Evolutionary conservation across 2,329 filamentous ascomycete genomes (phyloP), one percentile per base, ranked within the genome.

Genomic region (Cladorrhinum sp.): DNA sequence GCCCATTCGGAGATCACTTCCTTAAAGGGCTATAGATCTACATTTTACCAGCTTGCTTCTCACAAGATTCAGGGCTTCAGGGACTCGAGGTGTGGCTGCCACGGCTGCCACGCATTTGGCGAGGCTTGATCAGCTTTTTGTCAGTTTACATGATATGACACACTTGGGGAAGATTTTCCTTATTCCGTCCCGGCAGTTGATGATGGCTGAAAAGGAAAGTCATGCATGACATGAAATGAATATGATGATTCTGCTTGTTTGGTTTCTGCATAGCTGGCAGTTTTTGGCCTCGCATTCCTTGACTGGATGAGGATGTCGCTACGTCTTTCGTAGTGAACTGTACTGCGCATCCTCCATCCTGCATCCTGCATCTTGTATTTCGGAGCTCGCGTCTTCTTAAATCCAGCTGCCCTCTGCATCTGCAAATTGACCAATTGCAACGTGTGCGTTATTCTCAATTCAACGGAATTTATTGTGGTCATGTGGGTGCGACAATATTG

Each of bases 131-230:
- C 41, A 45, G 41, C 41, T 45, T 45, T 45, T 18, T 45, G 41
- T 45, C 16, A 45, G 41, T 22, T 12, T 45, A 13, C 6, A 18
- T 45, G 8, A 29, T 4, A 3, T 36, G 32, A 36, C 32, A 36
- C 9, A 38, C 10, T 55, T 50, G 18, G 29, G 18, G 8, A 12
- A n/a, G 2, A 22, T 18, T 56, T 56, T 24, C 38, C 25, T 56
- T 36, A 29, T 56, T 56, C n/a, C 16, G 16, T 55, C 24, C 38
- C 32, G 52, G 52, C 52, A 55, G 24, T 55, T 55, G 52, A 25
- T 54, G 45, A 24, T 20, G 45, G 45, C 45, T 36, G 32, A 36
- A 36, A 36, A 36, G 25, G 25, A 36, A 12, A 36, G 32, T 10
- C 16, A 16, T 16, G 12, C 12, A 36, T 36, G 32, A 36, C 32